Percentiles rank a stretch among this genome's conserved stretches.
These are phyloP conservation scores for Oxyria digyna DNA, from an alignment of 148 eudicot species.

Conservation along the genomic window DNA sequence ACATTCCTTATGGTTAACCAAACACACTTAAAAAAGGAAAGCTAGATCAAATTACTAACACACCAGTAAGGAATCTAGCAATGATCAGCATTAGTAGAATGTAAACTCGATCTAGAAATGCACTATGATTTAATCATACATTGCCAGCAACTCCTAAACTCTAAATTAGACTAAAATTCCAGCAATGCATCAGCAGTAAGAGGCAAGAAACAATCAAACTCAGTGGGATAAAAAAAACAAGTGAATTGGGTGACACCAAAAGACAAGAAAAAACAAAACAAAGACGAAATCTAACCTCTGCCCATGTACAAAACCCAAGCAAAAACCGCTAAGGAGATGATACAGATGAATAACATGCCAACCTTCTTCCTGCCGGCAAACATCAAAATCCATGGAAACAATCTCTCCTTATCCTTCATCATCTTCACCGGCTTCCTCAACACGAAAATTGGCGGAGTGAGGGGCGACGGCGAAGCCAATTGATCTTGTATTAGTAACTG, in stretches of 20 bases:
- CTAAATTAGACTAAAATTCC: background rate
- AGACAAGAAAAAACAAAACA: background rate
- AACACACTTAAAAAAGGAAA: too few relatives aligned
- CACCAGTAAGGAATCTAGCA: too few relatives aligned
- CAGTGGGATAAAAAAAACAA: background rate
- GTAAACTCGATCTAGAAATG: too few relatives aligned
- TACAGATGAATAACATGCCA: conserved; percentile 82
- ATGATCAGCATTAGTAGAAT: too few relatives aligned
- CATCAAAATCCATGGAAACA: conserved; percentile 64
- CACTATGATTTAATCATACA: too few relatives aligned
- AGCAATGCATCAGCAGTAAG: conserved; percentile 8
- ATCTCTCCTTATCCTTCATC: conserved; percentile 76
- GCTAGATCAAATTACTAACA: too few relatives aligned
- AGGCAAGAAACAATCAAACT: background rate
- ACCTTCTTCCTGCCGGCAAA: conserved; percentile 70
- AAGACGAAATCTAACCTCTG: conserved; percentile 51
- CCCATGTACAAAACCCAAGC: conserved; percentile 69
- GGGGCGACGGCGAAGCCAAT: conserved; percentile 25
- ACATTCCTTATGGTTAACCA: too few relatives aligned
- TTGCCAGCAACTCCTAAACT: too few relatives aligned
- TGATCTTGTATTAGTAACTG: conserved; percentile 5
- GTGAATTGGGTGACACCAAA: background rate
- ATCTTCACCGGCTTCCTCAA: conserved; percentile 59
- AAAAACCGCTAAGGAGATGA: conserved; percentile 68
- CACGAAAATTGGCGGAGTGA: conserved; percentile 15